Evolutionary conservation across 805 yeast species (phyloP), one percentile per base, ranked within the genome.

Genomic region (Lachancea sp.): DNA sequence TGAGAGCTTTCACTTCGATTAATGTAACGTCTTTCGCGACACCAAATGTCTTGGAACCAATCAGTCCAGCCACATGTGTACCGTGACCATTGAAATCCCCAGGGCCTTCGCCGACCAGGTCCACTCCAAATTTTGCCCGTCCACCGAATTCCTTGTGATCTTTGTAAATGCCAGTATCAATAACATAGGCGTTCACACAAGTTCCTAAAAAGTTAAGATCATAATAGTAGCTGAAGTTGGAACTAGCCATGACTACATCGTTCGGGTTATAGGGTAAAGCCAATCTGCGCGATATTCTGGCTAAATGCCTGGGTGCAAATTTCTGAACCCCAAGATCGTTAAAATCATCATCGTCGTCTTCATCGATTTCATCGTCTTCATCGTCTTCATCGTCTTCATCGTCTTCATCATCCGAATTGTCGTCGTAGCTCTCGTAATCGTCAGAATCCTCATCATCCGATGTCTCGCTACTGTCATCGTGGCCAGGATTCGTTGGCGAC

Each of bases 11-110:
- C 9, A 90, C 77, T 19, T 83, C 92, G 8, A 83, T 67, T 7
- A 88, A 55, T 8, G 68, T 67, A 12, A 75, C 76, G 29, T 73
- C 61, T 58, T 89, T 88, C 13, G 95, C 86, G 2, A 86, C 92
- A 5, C 97, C 97, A 64, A 68, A 88, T 2, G 79, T 75, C 39
- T 64, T 69, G 2, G 96, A 84, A 0, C 90, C 96, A 41, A 86
- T 73, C 9, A 86, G 66, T 3, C 96, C 96, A 0, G 96, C 95
- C 35, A 89, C 94, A 61, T 88, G 96, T 1, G 96, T 86, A 0
- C 96, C 97, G 59, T 88, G 97, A 0, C 96, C 96, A 41, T 55
- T 80, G 8, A 64, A 64, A 56, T 89, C 96, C 5, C 84, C 86
- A 1, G 68, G 54, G 1, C 77, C 76, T 48, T 76, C 81, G 1